Evolutionary conservation across 192 early-diverging fungal species (phyloP), one percentile per base, ranked within the genome.

Genomic region (Chytriomyces confervae): DNA sequence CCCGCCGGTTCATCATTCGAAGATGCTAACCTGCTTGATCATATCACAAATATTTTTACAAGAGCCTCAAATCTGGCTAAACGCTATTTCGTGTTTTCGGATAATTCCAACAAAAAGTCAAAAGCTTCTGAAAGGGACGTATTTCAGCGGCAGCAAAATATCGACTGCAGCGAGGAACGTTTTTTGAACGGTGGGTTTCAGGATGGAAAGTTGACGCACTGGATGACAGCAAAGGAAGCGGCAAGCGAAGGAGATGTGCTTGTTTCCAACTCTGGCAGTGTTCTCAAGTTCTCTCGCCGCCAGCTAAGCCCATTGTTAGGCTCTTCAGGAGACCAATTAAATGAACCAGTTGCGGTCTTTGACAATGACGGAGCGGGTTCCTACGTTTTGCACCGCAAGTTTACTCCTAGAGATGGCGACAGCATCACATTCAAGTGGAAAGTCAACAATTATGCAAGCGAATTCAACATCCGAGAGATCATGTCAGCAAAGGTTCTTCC

Each of bases 321-420:
- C 53, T n/a, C 53, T 57, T 36, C 36, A 36, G 36, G 3, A 0
- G 36, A 36, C 57, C 57, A n/a, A 16, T 60, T 16, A 23, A 27
- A 65, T 65, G 13, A 23, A 47, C 49, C 49, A 20, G 27, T 71
- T 6, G 51, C 27, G 7, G 50, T 71, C 18, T 71, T 71, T 57
- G 53, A 71, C 49, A 71, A 71, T 36, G 50, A 71, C 20, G 69
- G 69, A 13, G 50, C 69, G 23, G 69, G 69, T 8, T 71, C 69
- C 3, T 71, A 71, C 51, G 69, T 71, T 5, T 29, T 71, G 11
- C 57, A 36, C 53, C 47, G 53, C 13, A 51, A 71, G 23, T 36
- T 71, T 57, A 49, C 23, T 60, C 50, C 53, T 4, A 45, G 13
- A 23, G 53, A 71, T 8, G 69, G 53, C 18, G 69, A 71, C 43